A percentile compares a stretch with the other conserved stretches of the same genome.
These are phyloP conservation scores for Lotus japonicus DNA, from an alignment of 306 rosid species.

Conservation along the genomic window DNA sequence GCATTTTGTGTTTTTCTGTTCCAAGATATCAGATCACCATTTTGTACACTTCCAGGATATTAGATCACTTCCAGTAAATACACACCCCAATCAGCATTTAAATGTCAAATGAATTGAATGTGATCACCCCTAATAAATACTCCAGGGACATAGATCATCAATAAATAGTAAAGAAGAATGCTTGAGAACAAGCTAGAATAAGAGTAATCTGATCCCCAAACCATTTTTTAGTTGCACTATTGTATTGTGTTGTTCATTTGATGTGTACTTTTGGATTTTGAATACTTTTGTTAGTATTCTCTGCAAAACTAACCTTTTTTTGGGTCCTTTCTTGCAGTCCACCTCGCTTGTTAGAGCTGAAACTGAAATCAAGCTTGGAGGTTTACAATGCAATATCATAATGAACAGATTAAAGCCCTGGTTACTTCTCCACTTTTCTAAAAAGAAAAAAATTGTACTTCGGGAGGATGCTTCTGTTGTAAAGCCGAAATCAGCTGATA, in stretches of 20 bases:
- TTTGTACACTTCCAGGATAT: too few species aligned
- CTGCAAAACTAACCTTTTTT: slow-evolving; percentile 13
- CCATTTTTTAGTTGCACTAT: not conserved
- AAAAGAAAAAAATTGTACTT: slow-evolving; percentile 70
- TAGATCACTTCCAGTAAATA: too few species aligned
- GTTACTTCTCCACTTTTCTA: slow-evolving; percentile 58
- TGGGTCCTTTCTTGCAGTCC: slow-evolving; percentile 40
- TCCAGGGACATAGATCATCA: too few species aligned
- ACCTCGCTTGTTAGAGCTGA: slow-evolving; percentile 60
- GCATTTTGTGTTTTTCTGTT: too few species aligned
- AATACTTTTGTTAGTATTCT: not conserved
- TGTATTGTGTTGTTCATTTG: not conserved
- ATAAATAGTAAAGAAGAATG: too few species aligned
- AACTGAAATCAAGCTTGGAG: slow-evolving; percentile 77
- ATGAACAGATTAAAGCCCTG: slow-evolving; percentile 66
- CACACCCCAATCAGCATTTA: too few species aligned
- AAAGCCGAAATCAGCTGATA: slow-evolving; percentile 51
- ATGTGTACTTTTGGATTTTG: not conserved
- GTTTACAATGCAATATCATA: slow-evolving; percentile 66
- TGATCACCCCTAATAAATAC: too few species aligned
- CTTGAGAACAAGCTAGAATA: not conserved
- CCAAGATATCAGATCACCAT: too few species aligned
- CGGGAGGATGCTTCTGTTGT: slow-evolving; percentile 48
- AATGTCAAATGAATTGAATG: too few species aligned
- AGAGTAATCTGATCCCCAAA: not conserved